Conservation (phyloP, 2,329 filamentous ascomycete species). For the Penicillium sp. region DNA sequence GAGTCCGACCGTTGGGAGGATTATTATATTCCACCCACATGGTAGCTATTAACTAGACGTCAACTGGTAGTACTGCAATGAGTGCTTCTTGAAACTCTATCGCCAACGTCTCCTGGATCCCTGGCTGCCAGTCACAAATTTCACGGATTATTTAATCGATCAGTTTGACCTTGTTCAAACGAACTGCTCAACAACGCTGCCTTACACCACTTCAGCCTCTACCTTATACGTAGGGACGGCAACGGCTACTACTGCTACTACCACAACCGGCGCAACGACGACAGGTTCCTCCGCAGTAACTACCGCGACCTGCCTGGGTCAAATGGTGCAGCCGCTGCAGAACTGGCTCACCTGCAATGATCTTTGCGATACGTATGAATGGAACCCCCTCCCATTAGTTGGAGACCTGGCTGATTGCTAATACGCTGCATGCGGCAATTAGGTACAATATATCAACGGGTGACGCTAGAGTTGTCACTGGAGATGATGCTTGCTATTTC, state of each 20-base stretch:
- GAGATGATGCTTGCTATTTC: background rate
- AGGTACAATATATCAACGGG: slow-evolving; percentile 1
- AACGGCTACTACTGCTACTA: background rate
- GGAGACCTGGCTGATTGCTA: background rate
- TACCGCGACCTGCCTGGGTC: background rate
- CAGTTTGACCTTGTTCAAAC: background rate
- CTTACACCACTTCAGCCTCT: background rate
- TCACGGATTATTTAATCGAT: background rate
- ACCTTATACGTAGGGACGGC: background rate
- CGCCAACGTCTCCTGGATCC: background rate
- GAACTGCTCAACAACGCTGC: slow-evolving; percentile 2
- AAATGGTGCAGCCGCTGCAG: background rate
- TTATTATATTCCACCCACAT: slow-evolving; percentile 17
- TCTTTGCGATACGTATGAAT: slow-evolving; percentile 1
- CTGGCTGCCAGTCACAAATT: background rate
- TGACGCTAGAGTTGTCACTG: background rate
- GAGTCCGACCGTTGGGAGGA: slow-evolving; percentile 15
- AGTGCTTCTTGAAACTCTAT: background rate
- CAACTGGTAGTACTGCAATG: background rate
- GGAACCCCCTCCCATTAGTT: background rate
- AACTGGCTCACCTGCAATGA: slow-evolving; percentile 3
- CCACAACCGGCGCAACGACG: background rate
- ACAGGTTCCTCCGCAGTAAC: background rate
- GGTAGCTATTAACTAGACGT: slow-evolving; percentile 7
- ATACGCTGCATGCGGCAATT: too few species aligned